Evolutionary conservation across 2,329 filamentous ascomycete genomes (phyloP), one percentile per base, ranked within the genome.

Genomic region (Fusarium sarcochroum): DNA sequence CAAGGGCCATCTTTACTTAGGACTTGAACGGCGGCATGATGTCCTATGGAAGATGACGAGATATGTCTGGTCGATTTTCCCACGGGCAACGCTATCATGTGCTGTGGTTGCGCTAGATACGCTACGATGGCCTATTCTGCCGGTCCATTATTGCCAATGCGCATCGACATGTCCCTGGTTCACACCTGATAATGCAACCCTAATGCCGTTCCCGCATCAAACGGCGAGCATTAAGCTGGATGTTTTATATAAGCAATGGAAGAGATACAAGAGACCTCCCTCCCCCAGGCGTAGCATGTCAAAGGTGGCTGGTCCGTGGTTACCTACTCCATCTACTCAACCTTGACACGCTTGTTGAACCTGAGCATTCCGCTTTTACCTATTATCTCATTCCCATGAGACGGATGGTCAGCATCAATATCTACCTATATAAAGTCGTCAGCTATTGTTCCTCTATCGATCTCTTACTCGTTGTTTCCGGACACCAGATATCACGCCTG

Each of bases 181-280:
- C 48, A 40, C 61, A 51, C 58, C 66, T 66, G 66, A 69, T 70
- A 62, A 69, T 69, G 57, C 51, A 63, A 69, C 66, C 66, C 66
- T 55, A 52, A 49, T 67, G 46, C 58, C 61, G 51, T 61, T 66
- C 61, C 44, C 66, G 41, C 56, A 69, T 69, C 66, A 69, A 18
- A 60, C 51, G 55, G 42, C 20, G 30, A 56, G 40, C 41, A 32
- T 40, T 54, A 35, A 48, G 40, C 44, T 60, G 58, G 38, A 21
- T 55, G 53, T 65, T 45, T 58, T 42, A 45, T 35, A 44, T 47
- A 52, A 44, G 44, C 58, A 59, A 35, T 38, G 49, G 38, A 32
- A 37, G 58, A 41, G 45, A 67, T 69, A 69, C 66, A 69, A 69
- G 66, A 69, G 57, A 53, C 52, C 57, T 48, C 40, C 47, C 42